Evolutionary conservation across 768 basidiomycete genomes (phyloP), one percentile per base, ranked within the genome.

Genomic region (Atractiella rhizophila): DNA sequence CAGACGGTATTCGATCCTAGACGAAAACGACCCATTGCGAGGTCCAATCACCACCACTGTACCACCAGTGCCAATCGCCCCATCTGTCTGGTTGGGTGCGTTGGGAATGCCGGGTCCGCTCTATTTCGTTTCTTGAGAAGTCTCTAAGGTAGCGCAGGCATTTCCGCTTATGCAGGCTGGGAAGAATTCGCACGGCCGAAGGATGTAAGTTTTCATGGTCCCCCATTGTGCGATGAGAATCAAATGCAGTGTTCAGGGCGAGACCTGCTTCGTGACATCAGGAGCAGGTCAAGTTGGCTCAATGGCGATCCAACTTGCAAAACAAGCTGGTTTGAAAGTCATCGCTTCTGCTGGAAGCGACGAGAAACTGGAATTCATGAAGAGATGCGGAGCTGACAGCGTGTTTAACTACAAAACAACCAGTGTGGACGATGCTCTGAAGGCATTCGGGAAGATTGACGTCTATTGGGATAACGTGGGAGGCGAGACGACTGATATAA

Each of bases 261-360:
- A 71, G 44, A 61, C 59, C 1, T 64, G 60, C 15, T 71, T 68
- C 45, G 61, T 72, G 12, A 60, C 58, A 2, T 58, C 65, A 4
- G 68, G 61, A 0, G 59, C 62, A 8, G 66, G 66, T 48, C 31
- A 70, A 12, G 73, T 78, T 23, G 75, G 74, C 46, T 67, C 68
- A 68, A 71, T 62, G 15, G 63, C 64, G 34, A 54, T 61, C 26
- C 64, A 66, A 52, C 48, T 66, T n/a, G 64, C 65, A 20, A 64
- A 65, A 45, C 48, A 47, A 1, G 54, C 58, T 0, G 66, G 66
- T 0, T 45, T 63, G 27, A 73, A 71, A 48, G 76, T 78, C 28
- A 73, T 80, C 36, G 72, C 67, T 0, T 74, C 70, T 1, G 71
- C 73, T 0, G 74, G 77, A 2, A 67, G 68, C 0, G 73, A 77